Evolutionary conservation across 2,329 filamentous ascomycete genomes (phyloP).

Genomic region (Periconia digitata): DNA sequence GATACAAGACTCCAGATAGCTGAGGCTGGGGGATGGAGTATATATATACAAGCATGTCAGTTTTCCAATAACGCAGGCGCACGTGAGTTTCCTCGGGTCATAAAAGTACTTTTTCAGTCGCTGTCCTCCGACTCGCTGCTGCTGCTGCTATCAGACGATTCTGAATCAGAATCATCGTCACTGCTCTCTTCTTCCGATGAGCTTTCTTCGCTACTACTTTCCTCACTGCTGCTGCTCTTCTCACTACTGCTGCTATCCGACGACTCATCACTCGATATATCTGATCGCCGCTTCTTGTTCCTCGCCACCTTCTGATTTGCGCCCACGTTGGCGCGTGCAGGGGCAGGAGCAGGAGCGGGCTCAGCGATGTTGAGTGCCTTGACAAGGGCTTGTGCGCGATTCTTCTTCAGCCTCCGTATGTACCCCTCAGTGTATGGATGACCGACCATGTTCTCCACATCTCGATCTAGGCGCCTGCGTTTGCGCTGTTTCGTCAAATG

Average conservation of each 20-base stretch:
- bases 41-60: too few relatives aligned
- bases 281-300: conserved; percentile 32
- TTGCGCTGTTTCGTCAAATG: conserved; percentile 36
- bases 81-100: too few relatives aligned
- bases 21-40: too few relatives aligned
- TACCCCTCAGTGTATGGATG: conserved; percentile 31
- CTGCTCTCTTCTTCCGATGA: too few relatives aligned
- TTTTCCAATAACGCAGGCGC: too few relatives aligned
- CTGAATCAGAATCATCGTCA: conserved; percentile 12
- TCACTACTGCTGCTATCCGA: conserved; percentile 36
- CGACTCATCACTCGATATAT: conserved; percentile 35
- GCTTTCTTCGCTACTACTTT: conserved; percentile 12
- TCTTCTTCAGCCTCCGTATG: conserved; percentile 37
- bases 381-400: conserved; percentile 35
- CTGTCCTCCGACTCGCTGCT: conserved; percentile 18
- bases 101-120: background rate
- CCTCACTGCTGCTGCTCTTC: conserved; percentile 25
- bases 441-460: conserved; percentile 26
- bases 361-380: conserved; percentile 28
- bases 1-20: too few relatives aligned
- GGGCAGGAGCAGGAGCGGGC: conserved; percentile 15
- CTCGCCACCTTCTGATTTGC: conserved; percentile 15
- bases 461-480: conserved; percentile 31
- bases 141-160: conserved; percentile 4
- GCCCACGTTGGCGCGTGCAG: background rate